Base-by-base conservation (phyloP, 2,329 filamentous ascomycete species). In the Sclerotinia trifoliorum region DNA sequence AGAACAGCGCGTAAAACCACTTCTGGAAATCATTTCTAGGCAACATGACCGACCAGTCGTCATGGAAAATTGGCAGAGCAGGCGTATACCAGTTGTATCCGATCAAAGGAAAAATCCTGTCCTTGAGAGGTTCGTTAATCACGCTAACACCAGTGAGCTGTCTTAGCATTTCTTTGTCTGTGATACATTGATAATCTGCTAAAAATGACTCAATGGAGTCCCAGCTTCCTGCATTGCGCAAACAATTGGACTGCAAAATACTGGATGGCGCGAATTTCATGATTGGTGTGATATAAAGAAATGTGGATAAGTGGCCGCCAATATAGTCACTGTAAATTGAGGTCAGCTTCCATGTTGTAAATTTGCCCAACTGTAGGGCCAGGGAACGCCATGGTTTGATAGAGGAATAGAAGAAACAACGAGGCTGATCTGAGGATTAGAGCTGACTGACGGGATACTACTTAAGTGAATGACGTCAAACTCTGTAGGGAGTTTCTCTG, bases 391-490 rank as follows among this genome's bases (percentile, higher is more conserved):
- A 29, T n/a, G 5, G 13, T n/a, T 39, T n/a, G 54, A 39, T 21
- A 11, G 11, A 17, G 7, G 2, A 24, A 13, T 1, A 35, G 5
- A 11, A 15, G 13, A 5, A 39, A 5, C 10, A n/a, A 55, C 5
- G 24, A 48, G 3, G 3, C 29, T 49, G 17, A 17, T 8, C 32
- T 5, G 10, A 42, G 6, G 5, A 35, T 24, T 10, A 51, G 21
- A 49, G 26, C 11, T 39, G 11, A 63, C 68, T 67, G 55, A 73
- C 69, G 70, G 70, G 52, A 73, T 66, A 46, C 72, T 71, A 35
- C 69, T 71, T 29, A 73, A 57, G 63, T 73, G 69, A 26, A 71
- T 68, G 11, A 64, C 60, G 26, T 73, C 69, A 44, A 73, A 73
- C 10, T 58, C n/a, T 21, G 51, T 56, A 2, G 68, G 70, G 11